phyloP scores from a whole-genome alignment of 1,284 basidiomycete species.

The Xerocomus subilludens region DNA sequence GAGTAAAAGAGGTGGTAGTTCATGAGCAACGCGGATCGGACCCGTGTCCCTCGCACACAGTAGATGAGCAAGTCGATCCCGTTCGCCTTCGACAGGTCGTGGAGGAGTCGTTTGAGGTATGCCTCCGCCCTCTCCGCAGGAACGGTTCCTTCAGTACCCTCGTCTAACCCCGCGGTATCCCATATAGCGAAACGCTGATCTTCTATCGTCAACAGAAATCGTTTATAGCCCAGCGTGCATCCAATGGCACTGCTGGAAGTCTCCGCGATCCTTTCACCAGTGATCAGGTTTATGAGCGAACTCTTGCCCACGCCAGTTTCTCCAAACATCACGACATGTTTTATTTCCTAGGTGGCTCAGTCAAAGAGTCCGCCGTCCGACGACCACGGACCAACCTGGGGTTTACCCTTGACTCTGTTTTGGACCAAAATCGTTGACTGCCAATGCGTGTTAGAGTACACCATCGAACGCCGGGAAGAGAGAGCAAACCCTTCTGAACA shows the following conservation, averaged over 20 bases:
- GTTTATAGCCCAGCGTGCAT: conserved; percentile 40
- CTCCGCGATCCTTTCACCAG: conserved; percentile 33
- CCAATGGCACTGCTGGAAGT: conserved; percentile 45
- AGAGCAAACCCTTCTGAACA: conserved; percentile 26
- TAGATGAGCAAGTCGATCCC: conserved; percentile 45
- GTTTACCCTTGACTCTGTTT: neutral
- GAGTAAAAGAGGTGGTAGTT: conserved; percentile 51
- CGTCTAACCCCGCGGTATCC: conserved; percentile 49
- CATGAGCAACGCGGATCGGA: conserved; percentile 39
- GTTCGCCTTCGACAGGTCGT: conserved; percentile 27
- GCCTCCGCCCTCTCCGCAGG: conserved; percentile 41
- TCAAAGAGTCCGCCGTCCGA: conserved; percentile 3
- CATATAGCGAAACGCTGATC: conserved; percentile 39
- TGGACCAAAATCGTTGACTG: conserved; percentile 24
- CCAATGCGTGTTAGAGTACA: conserved; percentile 23
- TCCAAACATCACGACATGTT: conserved; percentile 49
- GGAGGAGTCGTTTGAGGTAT: conserved; percentile 43
- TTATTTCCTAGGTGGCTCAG: conserved; percentile 26
- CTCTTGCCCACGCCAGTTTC: conserved; percentile 51
- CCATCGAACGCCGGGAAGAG: neutral
- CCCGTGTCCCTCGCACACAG: conserved; percentile 46
- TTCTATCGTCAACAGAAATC: conserved; percentile 35
- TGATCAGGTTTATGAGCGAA: conserved; percentile 49
- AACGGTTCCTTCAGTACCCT: conserved; percentile 42
- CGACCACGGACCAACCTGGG: conserved; percentile 28